Base-by-base conservation (phyloP, 352 stramenopile species). In the Blastocystis hominis region DNA sequence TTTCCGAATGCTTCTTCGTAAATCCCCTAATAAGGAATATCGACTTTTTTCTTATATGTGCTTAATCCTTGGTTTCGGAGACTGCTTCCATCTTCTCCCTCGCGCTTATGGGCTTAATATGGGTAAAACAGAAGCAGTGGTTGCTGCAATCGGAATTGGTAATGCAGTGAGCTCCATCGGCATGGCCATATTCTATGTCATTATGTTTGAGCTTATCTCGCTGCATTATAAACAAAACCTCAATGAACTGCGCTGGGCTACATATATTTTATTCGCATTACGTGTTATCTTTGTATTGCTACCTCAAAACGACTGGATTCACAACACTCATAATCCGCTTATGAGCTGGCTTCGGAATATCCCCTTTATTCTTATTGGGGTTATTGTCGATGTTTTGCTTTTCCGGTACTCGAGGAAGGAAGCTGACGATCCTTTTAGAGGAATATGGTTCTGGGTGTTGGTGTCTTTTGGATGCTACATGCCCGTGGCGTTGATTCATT, bases 271-370 rank as follows among this genome's bases (percentile, higher is more conserved):
- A 24, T 34, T 78, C 10, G 13, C 20, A 30, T 13, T 30, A n/a
- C 42, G 68, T 9, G 42, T 61, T 36, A 24, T 78, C 7, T 15
- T 46, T 6, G 17, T 78, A 17, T 24, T 78, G 68, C 68, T 78
- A 10, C 68, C 68, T 20, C 68, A 78, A 36, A 78, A 78, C 40
- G 68, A 78, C 47, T 78, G 68, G 68, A 55, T 78, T 38, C 68
- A 78, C 68, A 55, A 78, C 53, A 15, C 40, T 30, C 46, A 59
- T 38, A 30, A 78, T 38, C 44, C 15, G 20, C 30, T 30, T 24
- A 59, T 78, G n/a, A 56, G 36, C 34, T 36, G 24, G 44, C 59
- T 78, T 55, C 68, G 68, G 6, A 78, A 78, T 30, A 38, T 40
- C 47, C 68, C 68, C 30, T 78, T 78, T 38, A 61, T 78, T 5